Evolutionary conservation across 2,329 filamentous ascomycete species (phyloP), one percentile per base, ranked within the genome.

Genomic region (Cercospora sp.): DNA sequence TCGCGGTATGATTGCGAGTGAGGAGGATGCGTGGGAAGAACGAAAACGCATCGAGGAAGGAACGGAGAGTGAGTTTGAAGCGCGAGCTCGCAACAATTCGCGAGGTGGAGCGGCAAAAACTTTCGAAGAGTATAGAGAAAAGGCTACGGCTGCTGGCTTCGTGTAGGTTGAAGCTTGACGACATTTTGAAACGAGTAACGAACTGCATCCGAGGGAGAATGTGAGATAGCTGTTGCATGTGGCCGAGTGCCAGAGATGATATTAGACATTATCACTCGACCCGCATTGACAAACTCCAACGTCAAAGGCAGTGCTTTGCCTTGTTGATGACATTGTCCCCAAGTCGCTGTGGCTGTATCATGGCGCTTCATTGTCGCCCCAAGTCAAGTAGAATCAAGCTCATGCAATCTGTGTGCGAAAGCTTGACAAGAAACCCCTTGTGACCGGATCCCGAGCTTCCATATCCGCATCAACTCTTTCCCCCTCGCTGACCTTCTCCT

Each of bases 41-140:
- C 74, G 78, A 58, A 74, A 76, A 28, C 70, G 72, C 63, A 73
- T 76, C 58, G 71, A 73, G 31, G 71, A 69, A 68, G 77, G 28
- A 36, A 73, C 33, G 62, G 77, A 76, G 62, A 74, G 64, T 33
- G 73, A 75, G 16, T 69, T 69, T 48, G 75, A 76, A 55, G 69
- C 64, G 9, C 61, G 75, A 53, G 75, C 72, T 58, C 75, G 75
- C 58, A 72, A 71, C 8, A 78, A 78, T 67, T 68, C 67, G 1
- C 70, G 72, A 66, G 68, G 75, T 63, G 67, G 75, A 40, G 72
- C 75, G 68, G 68, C 77, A 66, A 73, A 78, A 74, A 79, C 76
- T 5, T 84, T 84, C 71, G 80, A 84, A 72, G 82, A 84, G 73
- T 84, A 83, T 74, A 75, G 82, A 64, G 79, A 80, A 70, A 82